phyloP scores from a whole-genome alignment of 2,329 filamentous ascomycete species.

The Amesomyces nigricolor region DNA sequence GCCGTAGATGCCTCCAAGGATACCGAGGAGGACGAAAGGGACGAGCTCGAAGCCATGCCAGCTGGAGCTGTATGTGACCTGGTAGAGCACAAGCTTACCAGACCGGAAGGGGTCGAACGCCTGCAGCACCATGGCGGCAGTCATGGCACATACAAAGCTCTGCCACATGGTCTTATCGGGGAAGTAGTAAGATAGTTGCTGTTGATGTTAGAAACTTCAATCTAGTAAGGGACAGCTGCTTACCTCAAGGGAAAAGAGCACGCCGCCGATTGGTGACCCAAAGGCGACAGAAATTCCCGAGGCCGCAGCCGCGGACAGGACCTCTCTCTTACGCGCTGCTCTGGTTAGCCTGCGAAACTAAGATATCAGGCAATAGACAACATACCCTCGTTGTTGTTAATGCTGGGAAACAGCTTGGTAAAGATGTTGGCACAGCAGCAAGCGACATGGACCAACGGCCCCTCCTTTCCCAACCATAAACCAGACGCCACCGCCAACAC shows the following conservation, averaged over 20 bases:
- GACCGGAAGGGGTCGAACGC: constrained; percentile 91
- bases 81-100: constrained; percentile 91
- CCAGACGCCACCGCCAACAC: constrained; percentile 88
- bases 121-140: constrained; percentile 90
- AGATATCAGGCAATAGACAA: too few relatives aligned
- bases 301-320: constrained; percentile 85
- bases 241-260: constrained; percentile 90
- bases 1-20: constrained; percentile 89
- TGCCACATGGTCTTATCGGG: constrained; percentile 99
- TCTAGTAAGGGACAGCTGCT: constrained; percentile 8
- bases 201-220: constrained; percentile 5
- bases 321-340: constrained; percentile 81
- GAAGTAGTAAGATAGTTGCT: constrained; percentile 95
- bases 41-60: constrained; percentile 95
- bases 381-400: constrained; percentile 88
- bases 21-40: constrained; percentile 79
- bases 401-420: constrained; percentile 77
- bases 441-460: constrained; percentile 89
- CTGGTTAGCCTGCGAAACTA: too few relatives aligned
- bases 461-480: constrained; percentile 96
- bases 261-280: constrained; percentile 87
- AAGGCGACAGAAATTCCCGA: constrained; percentile 93
- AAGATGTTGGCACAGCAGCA: constrained; percentile 94
- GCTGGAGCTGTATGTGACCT: constrained; percentile 83
- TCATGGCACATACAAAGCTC: constrained; percentile 98